phyloP scores from a whole-genome alignment of 257 asterid genomes.

The Ocimum tenuiflorum region DNA sequence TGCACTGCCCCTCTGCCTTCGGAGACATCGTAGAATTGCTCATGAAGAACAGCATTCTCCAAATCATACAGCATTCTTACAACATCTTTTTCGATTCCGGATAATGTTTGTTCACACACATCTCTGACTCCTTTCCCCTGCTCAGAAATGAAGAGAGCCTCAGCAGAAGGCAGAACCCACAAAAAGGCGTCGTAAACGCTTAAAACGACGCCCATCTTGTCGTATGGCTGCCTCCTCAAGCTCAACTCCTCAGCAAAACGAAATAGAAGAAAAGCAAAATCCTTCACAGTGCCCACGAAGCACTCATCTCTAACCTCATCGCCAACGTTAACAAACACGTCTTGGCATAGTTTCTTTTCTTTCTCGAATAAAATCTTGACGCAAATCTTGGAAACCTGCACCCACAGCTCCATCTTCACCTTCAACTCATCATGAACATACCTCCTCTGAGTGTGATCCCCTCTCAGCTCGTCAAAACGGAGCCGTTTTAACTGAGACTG shows the following conservation, averaged over 20 bases:
- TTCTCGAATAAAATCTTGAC: slow-evolving; percentile 22
- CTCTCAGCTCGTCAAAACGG: slow-evolving; percentile 26
- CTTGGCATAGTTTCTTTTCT: slow-evolving; percentile 32
- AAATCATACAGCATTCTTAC: slow-evolving; percentile 30
- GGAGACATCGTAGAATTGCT: not conserved
- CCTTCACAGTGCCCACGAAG: slow-evolving; percentile 37
- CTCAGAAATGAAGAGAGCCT: slow-evolving; percentile 19
- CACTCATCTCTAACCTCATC: slow-evolving; percentile 19
- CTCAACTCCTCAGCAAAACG: slow-evolving; percentile 28
- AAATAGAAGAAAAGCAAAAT: slow-evolving; percentile 22
- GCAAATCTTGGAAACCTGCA: slow-evolving; percentile 33
- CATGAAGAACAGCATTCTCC: slow-evolving; percentile 14
- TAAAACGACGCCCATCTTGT: slow-evolving; percentile 26
- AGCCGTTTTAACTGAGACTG: slow-evolving; percentile 26
- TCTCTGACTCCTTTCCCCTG: slow-evolving; percentile 18
- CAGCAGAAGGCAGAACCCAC: slow-evolving; percentile 17
- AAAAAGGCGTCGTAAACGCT: slow-evolving; percentile 23
- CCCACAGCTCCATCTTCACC: slow-evolving; percentile 38
- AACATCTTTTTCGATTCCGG: slow-evolving; percentile 24
- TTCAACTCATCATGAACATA: slow-evolving; percentile 23
- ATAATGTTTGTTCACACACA: not conserved
- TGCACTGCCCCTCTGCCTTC: slow-evolving; percentile 26
- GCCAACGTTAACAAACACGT: slow-evolving; percentile 20
- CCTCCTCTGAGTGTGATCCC: slow-evolving; percentile 1
- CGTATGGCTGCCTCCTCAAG: slow-evolving; percentile 16